These are phyloP conservation scores for Lolium perenne DNA, from an alignment of 176 grass and related monocot genomes.

Conservation along the genomic window DNA sequence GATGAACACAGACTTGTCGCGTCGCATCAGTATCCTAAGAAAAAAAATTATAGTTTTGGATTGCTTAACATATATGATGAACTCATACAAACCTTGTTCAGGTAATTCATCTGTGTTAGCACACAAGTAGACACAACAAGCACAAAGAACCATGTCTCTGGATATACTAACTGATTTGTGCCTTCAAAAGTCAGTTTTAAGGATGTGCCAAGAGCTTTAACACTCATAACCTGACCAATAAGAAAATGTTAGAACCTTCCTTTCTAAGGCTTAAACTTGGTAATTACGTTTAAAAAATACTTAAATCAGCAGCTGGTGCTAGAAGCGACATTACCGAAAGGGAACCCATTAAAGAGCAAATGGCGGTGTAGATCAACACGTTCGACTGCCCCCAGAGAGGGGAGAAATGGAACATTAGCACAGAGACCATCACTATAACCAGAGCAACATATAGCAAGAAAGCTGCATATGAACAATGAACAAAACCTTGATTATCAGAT, in stretches of 20 bases:
- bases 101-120: constrained; percentile 97
- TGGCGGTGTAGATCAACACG: constrained; percentile 91
- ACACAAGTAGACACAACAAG: constrained; percentile 86
- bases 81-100: constrained; percentile 77
- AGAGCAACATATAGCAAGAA: constrained; percentile 94
- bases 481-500: background rate
- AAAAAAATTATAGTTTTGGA: background rate
- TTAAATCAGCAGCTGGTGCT: background rate
- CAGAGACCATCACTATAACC: constrained; percentile 82
- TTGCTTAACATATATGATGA: background rate
- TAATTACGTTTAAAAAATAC: background rate
- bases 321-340: constrained; percentile 76
- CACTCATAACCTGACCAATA: constrained; percentile 90
- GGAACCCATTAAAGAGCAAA: constrained; percentile 99
- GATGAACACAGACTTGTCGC: background rate
- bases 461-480: constrained; percentile 56
- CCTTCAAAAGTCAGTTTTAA: constrained; percentile 96
- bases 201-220: constrained; percentile 96
- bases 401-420: constrained; percentile 91
- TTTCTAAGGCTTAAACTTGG: background rate
- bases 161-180: constrained; percentile 86
- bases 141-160: constrained; percentile 97
- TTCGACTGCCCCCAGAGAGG: constrained; percentile 86
- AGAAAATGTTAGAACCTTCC: constrained; percentile 23
- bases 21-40: background rate